Base-by-base conservation (phyloP, 371 early-diverging fungal species). In the Lichtheimia ornata region DNA sequence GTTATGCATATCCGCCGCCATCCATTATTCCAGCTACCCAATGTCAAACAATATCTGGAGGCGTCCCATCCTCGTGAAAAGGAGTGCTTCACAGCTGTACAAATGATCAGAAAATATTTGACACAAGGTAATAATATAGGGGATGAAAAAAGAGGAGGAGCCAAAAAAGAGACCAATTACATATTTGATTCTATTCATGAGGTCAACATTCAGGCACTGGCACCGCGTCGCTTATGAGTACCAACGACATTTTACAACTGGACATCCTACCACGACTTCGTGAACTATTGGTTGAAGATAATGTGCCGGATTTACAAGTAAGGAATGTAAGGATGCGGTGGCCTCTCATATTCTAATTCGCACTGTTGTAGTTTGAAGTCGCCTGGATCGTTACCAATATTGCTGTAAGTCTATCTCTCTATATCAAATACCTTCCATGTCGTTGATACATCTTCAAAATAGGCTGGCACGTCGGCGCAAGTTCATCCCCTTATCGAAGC, bases 361-460 rank as follows among this genome's bases (percentile, higher is more conserved):
- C 59, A 45, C 44, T 25, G 63, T 4, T 47, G 11, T 71, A 85
- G 84, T 85, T 84, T 66, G 86, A 85, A 62, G 76, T 75, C 24
- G 79, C 84, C 2, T 85, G 86, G 86, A 83, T 85, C 43, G 66
- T 84, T 15, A 85, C 86, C 20, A 85, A 85, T 56, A 82, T 85
- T 52, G 86, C 84, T 42, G 86, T 80, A 76, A 71, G 77, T 66
- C 22, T 47, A 22, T 47, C 15, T n/a, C 27, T n/a, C 56, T n/a
- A 56, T 18, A 28, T 45, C 28, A 35, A 18, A 9, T 15, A 15
- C 35, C 9, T 25, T 22, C 15, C 14, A 22, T 50, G 13, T 43
- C 35, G 30, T 28, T 20, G 13, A 49, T 30, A 11, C 57, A 47
- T 49, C 18, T 40, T 51, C 50, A 22, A 9, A 0, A 43, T 70